A percentile compares a stretch with the other conserved stretches of the same genome.
phyloP scores from a whole-genome alignment of 1,139 yeast species.

The Scheffersomyces parashehatae region DNA sequence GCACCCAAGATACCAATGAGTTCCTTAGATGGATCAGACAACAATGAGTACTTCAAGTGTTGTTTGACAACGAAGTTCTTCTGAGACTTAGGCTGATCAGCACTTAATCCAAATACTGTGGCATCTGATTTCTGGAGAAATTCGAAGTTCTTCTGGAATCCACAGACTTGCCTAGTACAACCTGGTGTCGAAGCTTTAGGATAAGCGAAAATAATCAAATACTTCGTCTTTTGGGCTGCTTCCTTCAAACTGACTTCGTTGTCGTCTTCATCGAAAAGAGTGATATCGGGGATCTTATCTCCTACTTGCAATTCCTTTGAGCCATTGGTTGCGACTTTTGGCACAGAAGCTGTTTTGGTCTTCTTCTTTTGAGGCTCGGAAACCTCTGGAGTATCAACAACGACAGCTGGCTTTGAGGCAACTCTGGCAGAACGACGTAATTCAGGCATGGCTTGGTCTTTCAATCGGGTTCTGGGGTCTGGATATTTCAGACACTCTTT shows the following conservation, averaged over 20 bases:
- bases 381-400: conserved; percentile 11
- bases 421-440: conserved; percentile 57
- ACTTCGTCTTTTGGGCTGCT: conserved; percentile 47
- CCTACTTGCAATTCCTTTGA: conserved; percentile 52
- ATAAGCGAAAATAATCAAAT: conserved; percentile 71
- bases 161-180: conserved; percentile 90
- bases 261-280: conserved; percentile 68
- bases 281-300: conserved; percentile 67
- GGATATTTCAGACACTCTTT: too few species aligned
- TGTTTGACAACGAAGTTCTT: conserved; percentile 73
- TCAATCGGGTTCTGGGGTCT: too few species aligned
- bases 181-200: conserved; percentile 97
- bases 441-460: conserved; percentile 36
- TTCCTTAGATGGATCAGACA: conserved; percentile 73
- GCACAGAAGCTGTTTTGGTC: conserved; percentile 10
- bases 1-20: conserved; percentile 81
- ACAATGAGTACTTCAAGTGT: conserved; percentile 66
- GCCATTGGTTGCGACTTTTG: conserved; percentile 8
- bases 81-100: conserved; percentile 76
- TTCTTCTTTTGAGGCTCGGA: conserved; percentile 19
- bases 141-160: conserved; percentile 69
- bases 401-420: conserved; percentile 15
- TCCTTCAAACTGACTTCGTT: conserved; percentile 52
- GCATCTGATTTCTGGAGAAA: conserved; percentile 53
- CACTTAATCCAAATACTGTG: conserved; percentile 66